phyloP scores from a whole-genome alignment of 2,329 filamentous ascomycete species.

The Calonectria henricotiae region DNA sequence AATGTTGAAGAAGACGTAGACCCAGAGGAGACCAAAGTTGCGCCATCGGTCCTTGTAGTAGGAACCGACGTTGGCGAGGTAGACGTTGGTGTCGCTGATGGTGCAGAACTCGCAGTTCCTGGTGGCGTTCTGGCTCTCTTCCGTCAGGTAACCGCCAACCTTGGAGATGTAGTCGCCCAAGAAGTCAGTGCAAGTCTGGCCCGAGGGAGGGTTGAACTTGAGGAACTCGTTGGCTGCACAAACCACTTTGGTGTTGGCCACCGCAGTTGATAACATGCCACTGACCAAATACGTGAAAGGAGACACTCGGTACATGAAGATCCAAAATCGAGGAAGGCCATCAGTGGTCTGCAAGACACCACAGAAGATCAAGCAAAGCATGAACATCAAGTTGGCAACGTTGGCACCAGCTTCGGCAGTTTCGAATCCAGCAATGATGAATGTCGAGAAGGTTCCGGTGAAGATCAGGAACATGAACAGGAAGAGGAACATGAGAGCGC shows the following conservation, averaged over 20 bases:
- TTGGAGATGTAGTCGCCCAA: constrained; percentile 66
- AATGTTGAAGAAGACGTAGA: constrained; percentile 74
- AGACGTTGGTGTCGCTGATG: constrained; percentile 68
- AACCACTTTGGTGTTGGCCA: constrained; percentile 77
- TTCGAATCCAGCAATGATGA: constrained; percentile 80
- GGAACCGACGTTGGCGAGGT: constrained; percentile 66
- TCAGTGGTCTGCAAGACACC: constrained; percentile 58
- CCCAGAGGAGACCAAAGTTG: constrained; percentile 78
- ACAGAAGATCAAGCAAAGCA: constrained; percentile 67
- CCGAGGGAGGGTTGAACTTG: constrained; percentile 73
- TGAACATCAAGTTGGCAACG: constrained; percentile 78
- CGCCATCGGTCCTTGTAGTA: constrained; percentile 76
- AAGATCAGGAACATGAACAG: constrained; percentile 84
- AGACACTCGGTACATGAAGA: constrained; percentile 76
- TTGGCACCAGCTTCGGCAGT: constrained; percentile 78
- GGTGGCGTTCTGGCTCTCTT: constrained; percentile 62
- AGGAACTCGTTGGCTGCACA: constrained; percentile 83
- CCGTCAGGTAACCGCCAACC: constrained; percentile 70
- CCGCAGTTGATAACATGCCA: constrained; percentile 79
- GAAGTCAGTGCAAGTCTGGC: constrained; percentile 75
- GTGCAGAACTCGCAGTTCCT: constrained; percentile 73
- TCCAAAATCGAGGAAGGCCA: constrained; percentile 70
- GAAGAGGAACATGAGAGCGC: constrained; percentile 85
- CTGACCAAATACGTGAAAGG: constrained; percentile 88
- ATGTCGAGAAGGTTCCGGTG: constrained; percentile 84